Evolutionary conservation across 345 rosid genomes (phyloP).

Genomic region (Citrus sp.): DNA sequence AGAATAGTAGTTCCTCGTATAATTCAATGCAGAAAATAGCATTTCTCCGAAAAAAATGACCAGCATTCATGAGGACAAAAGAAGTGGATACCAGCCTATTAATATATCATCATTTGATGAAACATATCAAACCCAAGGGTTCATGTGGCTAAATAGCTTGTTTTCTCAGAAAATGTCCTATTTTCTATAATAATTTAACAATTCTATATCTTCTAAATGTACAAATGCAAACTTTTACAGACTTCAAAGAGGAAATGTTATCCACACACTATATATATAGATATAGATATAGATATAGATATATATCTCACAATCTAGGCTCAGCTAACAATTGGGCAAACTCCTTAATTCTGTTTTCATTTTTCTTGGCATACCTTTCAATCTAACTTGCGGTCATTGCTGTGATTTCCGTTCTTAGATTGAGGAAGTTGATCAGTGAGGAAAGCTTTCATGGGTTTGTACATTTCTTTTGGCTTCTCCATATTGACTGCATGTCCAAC

Average conservation of each 20-base stretch:
- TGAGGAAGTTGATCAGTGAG: constrained; percentile 38
- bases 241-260: not conserved
- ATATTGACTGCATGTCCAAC: constrained; percentile 74
- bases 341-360: not conserved
- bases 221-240: not conserved
- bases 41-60: too few relatives aligned
- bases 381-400: constrained; percentile 30
- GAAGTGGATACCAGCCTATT: not conserved
- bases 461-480: constrained; percentile 68
- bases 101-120: not conserved
- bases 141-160: not conserved
- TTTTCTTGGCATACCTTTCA: constrained; percentile 16
- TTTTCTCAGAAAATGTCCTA: not conserved
- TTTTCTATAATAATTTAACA: not conserved
- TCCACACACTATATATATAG: not conserved
- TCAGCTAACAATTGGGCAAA: not conserved
- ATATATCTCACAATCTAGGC: not conserved
- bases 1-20: too few relatives aligned
- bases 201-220: not conserved
- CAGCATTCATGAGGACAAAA: not conserved
- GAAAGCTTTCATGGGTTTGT: constrained; percentile 61
- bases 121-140: not conserved
- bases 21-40: too few relatives aligned
- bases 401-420: constrained; percentile 24
- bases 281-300: too few relatives aligned